Conservation (phyloP, 495 filamentous ascomycete genomes). For the Astrothelium macrocarpum region DNA sequence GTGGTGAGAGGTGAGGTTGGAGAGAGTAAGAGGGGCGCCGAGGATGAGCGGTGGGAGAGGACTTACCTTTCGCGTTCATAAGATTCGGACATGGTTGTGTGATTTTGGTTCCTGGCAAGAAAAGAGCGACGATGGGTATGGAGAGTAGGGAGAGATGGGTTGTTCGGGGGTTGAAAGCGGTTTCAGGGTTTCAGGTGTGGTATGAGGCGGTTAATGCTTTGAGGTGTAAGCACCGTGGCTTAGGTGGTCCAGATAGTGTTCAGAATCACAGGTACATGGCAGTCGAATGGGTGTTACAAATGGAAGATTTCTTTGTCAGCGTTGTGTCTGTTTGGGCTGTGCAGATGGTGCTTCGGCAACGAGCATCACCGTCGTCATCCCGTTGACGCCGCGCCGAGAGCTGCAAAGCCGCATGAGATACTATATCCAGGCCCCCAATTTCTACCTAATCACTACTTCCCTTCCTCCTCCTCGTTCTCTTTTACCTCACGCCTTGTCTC, state of each 20-base stretch:
- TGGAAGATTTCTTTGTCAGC: background rate
- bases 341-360: background rate
- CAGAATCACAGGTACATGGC: no score
- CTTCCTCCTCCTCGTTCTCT: background rate
- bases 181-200: background rate
- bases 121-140: background rate
- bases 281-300: no score
- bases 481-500: background rate
- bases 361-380: background rate
- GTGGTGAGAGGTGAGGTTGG: background rate
- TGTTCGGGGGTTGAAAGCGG: background rate
- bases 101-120: background rate
- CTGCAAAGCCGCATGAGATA: background rate
- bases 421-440: background rate
- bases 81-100: slow-evolving; percentile 68
- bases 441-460: background rate
- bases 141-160: background rate
- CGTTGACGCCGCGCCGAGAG: background rate
- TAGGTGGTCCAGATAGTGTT: no score
- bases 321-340: background rate
- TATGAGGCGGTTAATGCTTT: background rate
- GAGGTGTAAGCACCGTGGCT: background rate
- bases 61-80: slow-evolving; percentile 81
- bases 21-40: background rate
- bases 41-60: slow-evolving; percentile 3